phyloP scores from a whole-genome alignment of 768 basidiomycete species.

The Mycena haematopus region DNA sequence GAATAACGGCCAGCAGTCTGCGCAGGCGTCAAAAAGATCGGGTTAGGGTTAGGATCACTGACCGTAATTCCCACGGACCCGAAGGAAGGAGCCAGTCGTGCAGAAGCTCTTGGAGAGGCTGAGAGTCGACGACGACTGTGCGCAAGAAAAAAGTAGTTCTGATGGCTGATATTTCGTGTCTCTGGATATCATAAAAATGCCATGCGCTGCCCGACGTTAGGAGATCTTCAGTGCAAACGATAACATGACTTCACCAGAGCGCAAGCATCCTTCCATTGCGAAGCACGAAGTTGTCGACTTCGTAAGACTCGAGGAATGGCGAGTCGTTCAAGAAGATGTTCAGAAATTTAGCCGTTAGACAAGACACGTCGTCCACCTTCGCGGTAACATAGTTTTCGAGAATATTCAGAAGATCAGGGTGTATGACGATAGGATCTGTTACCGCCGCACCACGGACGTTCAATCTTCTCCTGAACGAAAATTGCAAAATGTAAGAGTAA shows the following conservation, averaged over 20 bases:
- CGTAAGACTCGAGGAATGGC: slow-evolving; percentile 65
- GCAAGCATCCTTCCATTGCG: slow-evolving; percentile 65
- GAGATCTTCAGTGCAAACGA: neutral
- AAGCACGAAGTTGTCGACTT: slow-evolving; percentile 76
- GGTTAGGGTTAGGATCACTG: neutral
- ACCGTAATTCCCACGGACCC: slow-evolving; percentile 60
- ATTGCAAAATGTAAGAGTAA: slow-evolving; percentile 1
- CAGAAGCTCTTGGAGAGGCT: slow-evolving; percentile 63
- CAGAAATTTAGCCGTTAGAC: slow-evolving; percentile 67
- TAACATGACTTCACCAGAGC: slow-evolving; percentile 52
- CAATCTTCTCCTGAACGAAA: slow-evolving; percentile 52
- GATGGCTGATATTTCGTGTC: slow-evolving; percentile 56
- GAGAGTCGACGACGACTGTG: slow-evolving; percentile 64
- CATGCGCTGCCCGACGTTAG: slow-evolving; percentile 55
- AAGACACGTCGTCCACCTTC: slow-evolving; percentile 55
- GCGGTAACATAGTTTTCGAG: slow-evolving; percentile 58
- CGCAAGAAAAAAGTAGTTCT: slow-evolving; percentile 65
- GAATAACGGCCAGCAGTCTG: slow-evolving; percentile 59
- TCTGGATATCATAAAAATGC: slow-evolving; percentile 70
- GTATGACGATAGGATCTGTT: slow-evolving; percentile 66
- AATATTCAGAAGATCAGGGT: slow-evolving; percentile 60
- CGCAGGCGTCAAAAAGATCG: neutral
- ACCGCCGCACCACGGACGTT: slow-evolving; percentile 47
- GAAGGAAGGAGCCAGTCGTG: slow-evolving; percentile 44
- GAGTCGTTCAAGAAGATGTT: slow-evolving; percentile 64